Conservation (phyloP, 805 yeast species). For the Candida ficus region DNA sequence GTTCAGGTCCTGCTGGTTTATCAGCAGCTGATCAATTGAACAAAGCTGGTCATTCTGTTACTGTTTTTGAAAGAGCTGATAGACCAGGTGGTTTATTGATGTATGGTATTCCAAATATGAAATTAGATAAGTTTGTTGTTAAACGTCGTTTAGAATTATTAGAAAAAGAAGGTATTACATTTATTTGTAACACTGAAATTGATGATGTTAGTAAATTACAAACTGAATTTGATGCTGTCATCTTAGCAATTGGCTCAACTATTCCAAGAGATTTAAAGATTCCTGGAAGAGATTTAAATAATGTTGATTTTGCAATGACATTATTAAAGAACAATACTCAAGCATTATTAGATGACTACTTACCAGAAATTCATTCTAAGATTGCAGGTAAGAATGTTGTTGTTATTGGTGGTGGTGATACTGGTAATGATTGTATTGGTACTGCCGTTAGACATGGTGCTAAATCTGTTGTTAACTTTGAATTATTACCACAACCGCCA, state of each 20-base stretch:
- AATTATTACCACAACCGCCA: conserved; percentile 90
- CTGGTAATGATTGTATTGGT: conserved; percentile 98
- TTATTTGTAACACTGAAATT: conserved; percentile 70
- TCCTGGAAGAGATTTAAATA: conserved; percentile 87
- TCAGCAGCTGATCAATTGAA: conserved; percentile 97
- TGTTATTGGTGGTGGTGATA: conserved; percentile 99
- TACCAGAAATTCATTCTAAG: conserved; percentile 68
- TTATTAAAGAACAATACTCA: conserved; percentile 83
- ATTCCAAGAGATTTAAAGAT: conserved; percentile 93
- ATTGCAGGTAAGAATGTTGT: conserved; percentile 85
- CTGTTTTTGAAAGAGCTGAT: conserved; percentile 90
- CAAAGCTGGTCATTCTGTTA: conserved; percentile 90
- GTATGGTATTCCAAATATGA: conserved; percentile 99
- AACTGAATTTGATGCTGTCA: conserved; percentile 69
- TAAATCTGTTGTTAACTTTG: conserved; percentile 88
- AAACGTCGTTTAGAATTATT: conserved; percentile 89
- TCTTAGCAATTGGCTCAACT: conserved; percentile 91
- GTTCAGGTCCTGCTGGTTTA: conserved; percentile 97
- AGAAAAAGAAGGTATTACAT: conserved; percentile 84
- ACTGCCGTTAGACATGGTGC: conserved; percentile 98
- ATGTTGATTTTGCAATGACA: conserved; percentile 94
- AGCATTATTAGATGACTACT: conserved; percentile 75
- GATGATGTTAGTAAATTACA: conserved; percentile 79
- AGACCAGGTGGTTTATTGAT: conserved; percentile 95
- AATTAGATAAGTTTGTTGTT: conserved; percentile 87